Base-by-base conservation (phyloP, 1,139 yeast genomes). In the Saccharomycopsis phalli region DNA sequence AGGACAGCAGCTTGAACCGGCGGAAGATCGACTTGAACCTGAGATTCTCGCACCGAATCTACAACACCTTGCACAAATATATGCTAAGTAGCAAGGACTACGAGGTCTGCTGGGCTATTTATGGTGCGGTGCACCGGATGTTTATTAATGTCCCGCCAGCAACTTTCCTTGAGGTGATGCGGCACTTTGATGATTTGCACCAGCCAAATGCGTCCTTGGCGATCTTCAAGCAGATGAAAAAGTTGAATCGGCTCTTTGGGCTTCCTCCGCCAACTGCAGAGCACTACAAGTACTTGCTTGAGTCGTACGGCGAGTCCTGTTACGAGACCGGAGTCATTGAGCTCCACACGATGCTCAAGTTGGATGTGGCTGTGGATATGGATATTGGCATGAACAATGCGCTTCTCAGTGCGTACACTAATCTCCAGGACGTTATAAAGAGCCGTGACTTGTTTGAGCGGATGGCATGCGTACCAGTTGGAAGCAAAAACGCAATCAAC, bases 281-380 rank as follows among this genome's bases (percentile, higher is more conserved):
- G n/a, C 74, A 81, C 59, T 83, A 82, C 52, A 55, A 67, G 47
- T 70, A 72, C 50, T 58, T 82, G 21, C 74, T 83, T 53, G 64
- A 69, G 41, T 71, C 71, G 42, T 81, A 81, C 60, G 84, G 88
- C 2, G 55, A 57, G 34, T 63, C 64, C 41, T 60, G 70, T 26
- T 82, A 79, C 50, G 78, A 72, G 46, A 80, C 76, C 23, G 94
- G 93, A 0, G 76, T 82, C 5, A 63, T 66, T 35, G 82, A 79
- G 46, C 59, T 83, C 10, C 87, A 81, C 51, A 71, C 76, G 42
- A 68, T 71, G 41, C 61, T 81, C 51, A 78, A 81, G 48, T 71
- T 80, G 71, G 94, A 83, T 51, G 57, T 76, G 6, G 60, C 66
- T 11, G 62, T 81, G n/a, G 71, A 68, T 44, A 69, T 76, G 42